Percentiles rank a stretch among this genome's conserved stretches.
Conservation (phyloP, 2,329 filamentous ascomycete genomes). For the Aspergillus proliferans region DNA sequence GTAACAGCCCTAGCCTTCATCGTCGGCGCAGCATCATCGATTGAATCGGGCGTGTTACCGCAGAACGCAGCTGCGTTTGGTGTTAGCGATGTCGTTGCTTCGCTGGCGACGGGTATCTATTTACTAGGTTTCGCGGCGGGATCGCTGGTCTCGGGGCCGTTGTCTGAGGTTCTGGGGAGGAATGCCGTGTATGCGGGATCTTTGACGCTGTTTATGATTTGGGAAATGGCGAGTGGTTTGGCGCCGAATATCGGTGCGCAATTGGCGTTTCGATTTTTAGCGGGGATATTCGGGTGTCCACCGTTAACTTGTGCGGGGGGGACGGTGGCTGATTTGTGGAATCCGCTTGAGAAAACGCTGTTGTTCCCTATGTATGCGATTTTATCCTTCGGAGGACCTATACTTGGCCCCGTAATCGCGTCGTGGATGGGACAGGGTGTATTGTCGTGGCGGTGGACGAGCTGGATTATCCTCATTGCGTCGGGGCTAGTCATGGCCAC, state of each 20-base stretch:
- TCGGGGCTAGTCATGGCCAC: constrained; percentile 26
- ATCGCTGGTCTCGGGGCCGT: constrained; percentile 43
- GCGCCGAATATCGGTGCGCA: constrained; percentile 47
- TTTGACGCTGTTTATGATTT: constrained; percentile 44
- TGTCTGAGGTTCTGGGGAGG: constrained; percentile 45
- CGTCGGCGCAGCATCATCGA: constrained; percentile 47
- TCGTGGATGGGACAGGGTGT: constrained; percentile 16
- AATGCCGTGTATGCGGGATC: constrained; percentile 47
- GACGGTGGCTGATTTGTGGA: constrained; percentile 43
- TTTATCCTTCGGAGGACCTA: constrained; percentile 32
- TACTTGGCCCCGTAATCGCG: constrained; percentile 15
- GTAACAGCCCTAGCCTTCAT: constrained; percentile 46
- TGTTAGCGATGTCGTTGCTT: constrained; percentile 47
- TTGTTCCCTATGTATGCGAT: constrained; percentile 48
- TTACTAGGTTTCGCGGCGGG: constrained; percentile 46
- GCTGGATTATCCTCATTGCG: constrained; percentile 40
- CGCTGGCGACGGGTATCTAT: constrained; percentile 40
- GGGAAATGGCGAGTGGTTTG: constrained; percentile 44
- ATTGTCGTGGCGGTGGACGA: constrained; percentile 32
- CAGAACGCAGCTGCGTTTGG: constrained; percentile 43
- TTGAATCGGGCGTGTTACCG: constrained; percentile 46
- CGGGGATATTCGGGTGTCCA: constrained; percentile 44
- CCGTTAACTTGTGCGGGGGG: constrained; percentile 44
- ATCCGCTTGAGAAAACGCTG: constrained; percentile 43
- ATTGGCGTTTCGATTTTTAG: constrained; percentile 46